Percentiles rank a stretch among this genome's conserved stretches.
phyloP scores from a whole-genome alignment of 805 yeast species.

The Cyberlindnera misumaiensis region DNA sequence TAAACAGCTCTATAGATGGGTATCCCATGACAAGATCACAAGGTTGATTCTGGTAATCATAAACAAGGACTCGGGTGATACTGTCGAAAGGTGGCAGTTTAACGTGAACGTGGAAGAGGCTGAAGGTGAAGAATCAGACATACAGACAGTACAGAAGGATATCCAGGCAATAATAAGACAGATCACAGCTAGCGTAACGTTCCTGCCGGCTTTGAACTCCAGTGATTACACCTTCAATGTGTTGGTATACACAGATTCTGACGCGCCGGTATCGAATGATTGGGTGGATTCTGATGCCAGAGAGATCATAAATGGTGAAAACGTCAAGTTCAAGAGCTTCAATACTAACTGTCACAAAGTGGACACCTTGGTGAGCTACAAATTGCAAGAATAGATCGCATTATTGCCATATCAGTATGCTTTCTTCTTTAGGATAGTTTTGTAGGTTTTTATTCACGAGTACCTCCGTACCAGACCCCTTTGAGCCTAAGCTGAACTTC shows the following conservation, averaged over 20 bases:
- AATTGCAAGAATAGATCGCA: constrained; percentile 6
- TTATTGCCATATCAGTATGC: too few species aligned
- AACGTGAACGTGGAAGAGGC: constrained; percentile 30
- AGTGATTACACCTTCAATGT: constrained; percentile 74
- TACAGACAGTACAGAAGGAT: constrained; percentile 31
- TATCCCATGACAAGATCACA: constrained; percentile 59
- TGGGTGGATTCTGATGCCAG: constrained; percentile 78
- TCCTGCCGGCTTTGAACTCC: constrained; percentile 66
- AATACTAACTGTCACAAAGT: constrained; percentile 62
- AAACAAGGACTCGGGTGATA: constrained; percentile 57
- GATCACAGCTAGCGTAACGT: constrained; percentile 81
- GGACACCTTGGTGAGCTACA: constrained; percentile 58
- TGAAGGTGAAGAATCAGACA: neutral
- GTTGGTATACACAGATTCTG: constrained; percentile 70
- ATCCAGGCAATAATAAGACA: constrained; percentile 86
- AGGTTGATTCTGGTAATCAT: constrained; percentile 69
- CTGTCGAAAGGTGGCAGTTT: constrained; percentile 85
- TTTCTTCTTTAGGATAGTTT: too few species aligned
- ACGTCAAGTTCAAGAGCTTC: constrained; percentile 63
- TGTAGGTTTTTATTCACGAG: too few species aligned
- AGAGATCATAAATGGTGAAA: constrained; percentile 52
- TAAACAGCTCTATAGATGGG: constrained; percentile 68
- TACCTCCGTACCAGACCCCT: too few species aligned
- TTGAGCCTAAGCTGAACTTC: too few species aligned
- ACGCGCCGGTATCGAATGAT: constrained; percentile 62